These are phyloP conservation scores for Rutstroemia sp. DNA, from an alignment of 2,329 filamentous ascomycete genomes.

Conservation along the genomic window DNA sequence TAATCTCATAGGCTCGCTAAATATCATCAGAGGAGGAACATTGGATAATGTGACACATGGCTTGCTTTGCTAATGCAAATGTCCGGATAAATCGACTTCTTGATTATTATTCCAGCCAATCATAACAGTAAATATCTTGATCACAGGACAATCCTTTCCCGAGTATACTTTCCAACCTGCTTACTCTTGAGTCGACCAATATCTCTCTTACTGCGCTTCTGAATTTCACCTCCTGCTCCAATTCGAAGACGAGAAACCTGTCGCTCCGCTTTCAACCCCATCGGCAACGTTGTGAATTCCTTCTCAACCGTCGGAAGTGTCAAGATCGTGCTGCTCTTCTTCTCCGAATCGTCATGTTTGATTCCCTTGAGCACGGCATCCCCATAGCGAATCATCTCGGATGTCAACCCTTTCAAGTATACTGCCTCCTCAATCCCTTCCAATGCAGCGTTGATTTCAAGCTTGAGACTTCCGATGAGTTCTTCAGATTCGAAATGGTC, in stretches of 20 bases:
- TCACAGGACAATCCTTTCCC: conserved; percentile 68
- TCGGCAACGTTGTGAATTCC: conserved; percentile 49
- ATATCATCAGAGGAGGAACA: neutral
- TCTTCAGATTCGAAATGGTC: conserved; percentile 49
- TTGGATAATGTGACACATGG: neutral
- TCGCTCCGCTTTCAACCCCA: conserved; percentile 59
- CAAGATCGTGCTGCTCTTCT: conserved; percentile 35
- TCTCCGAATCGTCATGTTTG: conserved; percentile 24
- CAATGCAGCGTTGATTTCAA: conserved; percentile 63
- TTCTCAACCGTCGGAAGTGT: conserved; percentile 38
- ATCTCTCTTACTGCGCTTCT: conserved; percentile 63
- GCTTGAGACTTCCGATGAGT: conserved; percentile 56
- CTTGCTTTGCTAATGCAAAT: neutral
- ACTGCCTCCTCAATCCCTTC: conserved; percentile 65
- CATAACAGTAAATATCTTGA: neutral
- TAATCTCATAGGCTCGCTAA: conserved; percentile 8
- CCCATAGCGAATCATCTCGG: conserved; percentile 59
- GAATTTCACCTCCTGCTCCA: conserved; percentile 61
- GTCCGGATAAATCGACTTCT: neutral
- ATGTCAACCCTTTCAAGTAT: conserved; percentile 55
- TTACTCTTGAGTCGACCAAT: conserved; percentile 71
- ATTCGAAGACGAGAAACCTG: conserved; percentile 50
- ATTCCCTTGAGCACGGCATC: conserved; percentile 26
- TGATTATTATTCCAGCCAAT: neutral
- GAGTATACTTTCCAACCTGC: conserved; percentile 73